Evolutionary conservation across 768 basidiomycete genomes (phyloP).

Genomic region (Chlorophyllum brunneum): DNA sequence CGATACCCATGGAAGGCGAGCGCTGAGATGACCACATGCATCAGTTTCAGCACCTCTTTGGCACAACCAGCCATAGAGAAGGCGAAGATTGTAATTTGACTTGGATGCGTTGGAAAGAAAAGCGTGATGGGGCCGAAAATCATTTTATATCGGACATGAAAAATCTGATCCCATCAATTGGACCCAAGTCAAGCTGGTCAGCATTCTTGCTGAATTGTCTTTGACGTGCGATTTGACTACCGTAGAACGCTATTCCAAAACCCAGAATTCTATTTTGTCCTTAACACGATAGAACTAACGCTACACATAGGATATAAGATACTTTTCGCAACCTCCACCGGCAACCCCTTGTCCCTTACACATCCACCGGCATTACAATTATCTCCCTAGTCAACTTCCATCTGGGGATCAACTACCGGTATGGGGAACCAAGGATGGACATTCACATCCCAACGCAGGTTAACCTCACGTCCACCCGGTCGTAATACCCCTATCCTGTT

Average conservation of each 20-base stretch:
- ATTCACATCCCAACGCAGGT: slow-evolving; percentile 5
- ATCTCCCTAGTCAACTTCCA: not conserved
- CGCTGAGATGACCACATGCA: slow-evolving; percentile 8
- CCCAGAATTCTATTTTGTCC: no score
- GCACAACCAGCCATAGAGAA: slow-evolving; percentile 10
- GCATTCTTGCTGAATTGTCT: no score
- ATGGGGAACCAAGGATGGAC: slow-evolving; percentile 11
- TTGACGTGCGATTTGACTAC: no score
- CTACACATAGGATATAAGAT: no score
- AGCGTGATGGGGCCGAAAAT: no score
- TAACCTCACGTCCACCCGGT: not conserved
- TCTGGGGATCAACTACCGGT: not conserved
- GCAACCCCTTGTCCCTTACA: not conserved
- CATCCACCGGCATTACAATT: no score
- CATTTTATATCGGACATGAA: slow-evolving; percentile 4
- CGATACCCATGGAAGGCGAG: slow-evolving; percentile 3
- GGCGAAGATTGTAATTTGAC: slow-evolving; percentile 15
- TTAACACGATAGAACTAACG: no score
- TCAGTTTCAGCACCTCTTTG: slow-evolving; percentile 14
- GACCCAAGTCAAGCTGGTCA: no score
- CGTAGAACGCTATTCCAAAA: no score
- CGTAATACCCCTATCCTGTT: not conserved
- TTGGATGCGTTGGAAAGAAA: slow-evolving; percentile 9
- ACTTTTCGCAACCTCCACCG: no score
- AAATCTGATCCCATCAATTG: slow-evolving; percentile 9